Evolutionary conservation across 176 grass and related monocot species (phyloP).

Genomic region (Cymbopogon citratus): DNA sequence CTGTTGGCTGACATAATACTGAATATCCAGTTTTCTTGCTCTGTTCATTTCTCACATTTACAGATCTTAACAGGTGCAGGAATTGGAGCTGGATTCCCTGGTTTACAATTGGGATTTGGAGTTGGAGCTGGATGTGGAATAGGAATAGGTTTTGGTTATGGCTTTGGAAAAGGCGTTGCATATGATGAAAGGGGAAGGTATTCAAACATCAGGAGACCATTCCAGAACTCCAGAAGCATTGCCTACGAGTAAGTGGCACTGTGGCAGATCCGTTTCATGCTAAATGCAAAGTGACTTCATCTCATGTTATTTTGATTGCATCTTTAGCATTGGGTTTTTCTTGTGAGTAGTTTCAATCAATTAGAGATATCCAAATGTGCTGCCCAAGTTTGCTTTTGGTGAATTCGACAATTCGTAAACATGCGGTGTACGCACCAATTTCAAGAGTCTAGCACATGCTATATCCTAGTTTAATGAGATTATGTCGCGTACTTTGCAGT

Average conservation of each 20-base stretch:
- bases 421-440: neutral
- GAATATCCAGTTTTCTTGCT: neutral
- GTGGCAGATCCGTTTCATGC: neutral
- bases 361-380: neutral
- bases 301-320: neutral
- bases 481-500: constrained; percentile 35
- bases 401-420: neutral
- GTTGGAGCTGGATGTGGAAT: constrained; percentile 83
- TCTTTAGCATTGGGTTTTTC: neutral
- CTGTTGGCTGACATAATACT: neutral
- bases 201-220: constrained; percentile 72
- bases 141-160: constrained; percentile 89
- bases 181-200: constrained; percentile 71
- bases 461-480: neutral
- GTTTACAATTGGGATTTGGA: constrained; percentile 75
- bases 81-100: constrained; percentile 80
- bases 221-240: constrained; percentile 40
- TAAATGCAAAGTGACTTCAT: neutral
- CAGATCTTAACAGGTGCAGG: constrained; percentile 56
- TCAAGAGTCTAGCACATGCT: neutral
- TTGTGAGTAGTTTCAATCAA: neutral
- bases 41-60: constrained; percentile 19
- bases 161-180: constrained; percentile 76
- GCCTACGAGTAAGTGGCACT: constrained; percentile 72
- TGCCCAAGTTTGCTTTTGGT: neutral